These are phyloP conservation scores for Alternaria consortialis DNA, from an alignment of 2,329 filamentous ascomycete genomes.

Conservation along the genomic window DNA sequence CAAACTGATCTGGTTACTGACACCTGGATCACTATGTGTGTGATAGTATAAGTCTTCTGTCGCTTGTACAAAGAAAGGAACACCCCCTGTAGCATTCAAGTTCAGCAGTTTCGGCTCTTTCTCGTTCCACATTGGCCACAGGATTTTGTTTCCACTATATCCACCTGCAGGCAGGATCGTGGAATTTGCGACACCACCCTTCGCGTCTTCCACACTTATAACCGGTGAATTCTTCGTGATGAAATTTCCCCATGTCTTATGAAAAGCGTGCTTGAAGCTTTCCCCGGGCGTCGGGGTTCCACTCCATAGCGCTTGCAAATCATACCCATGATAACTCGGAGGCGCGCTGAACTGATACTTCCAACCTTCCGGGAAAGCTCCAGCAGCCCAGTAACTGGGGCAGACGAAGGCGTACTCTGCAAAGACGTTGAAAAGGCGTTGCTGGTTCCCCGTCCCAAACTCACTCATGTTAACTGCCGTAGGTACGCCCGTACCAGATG, in stretches of 20 bases:
- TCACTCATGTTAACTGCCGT: constrained; percentile 43
- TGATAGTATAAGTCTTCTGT: constrained; percentile 41
- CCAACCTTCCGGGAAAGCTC: constrained; percentile 46
- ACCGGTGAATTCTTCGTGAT: constrained; percentile 38
- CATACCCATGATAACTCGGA: constrained; percentile 45
- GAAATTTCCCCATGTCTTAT: constrained; percentile 47
- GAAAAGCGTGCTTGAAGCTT: constrained; percentile 44
- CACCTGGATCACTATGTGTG: constrained; percentile 42
- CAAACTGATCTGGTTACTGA: constrained; percentile 40
- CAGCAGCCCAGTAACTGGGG: constrained; percentile 52
- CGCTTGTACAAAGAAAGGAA: constrained; percentile 22
- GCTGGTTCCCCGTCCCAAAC: constrained; percentile 44
- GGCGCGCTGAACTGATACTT: constrained; percentile 45
- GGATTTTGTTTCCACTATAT: constrained; percentile 24
- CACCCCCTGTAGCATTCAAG: constrained; percentile 44
- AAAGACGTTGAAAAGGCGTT: constrained; percentile 55
- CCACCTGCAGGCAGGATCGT: constrained; percentile 29
- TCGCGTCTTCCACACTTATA: constrained; percentile 40
- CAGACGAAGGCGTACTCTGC: constrained; percentile 58
- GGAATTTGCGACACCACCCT: constrained; percentile 34
- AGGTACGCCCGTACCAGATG: constrained; percentile 29
- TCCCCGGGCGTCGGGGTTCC: constrained; percentile 32
- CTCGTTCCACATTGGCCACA: constrained; percentile 41
- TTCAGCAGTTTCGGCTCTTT: constrained; percentile 32
- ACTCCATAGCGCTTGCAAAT: constrained; percentile 44